Percentiles rank a stretch among this genome's conserved stretches.
Evolutionary conservation across 2,329 filamentous ascomycete species (phyloP).

Genomic region (Trichoderma sp.): DNA sequence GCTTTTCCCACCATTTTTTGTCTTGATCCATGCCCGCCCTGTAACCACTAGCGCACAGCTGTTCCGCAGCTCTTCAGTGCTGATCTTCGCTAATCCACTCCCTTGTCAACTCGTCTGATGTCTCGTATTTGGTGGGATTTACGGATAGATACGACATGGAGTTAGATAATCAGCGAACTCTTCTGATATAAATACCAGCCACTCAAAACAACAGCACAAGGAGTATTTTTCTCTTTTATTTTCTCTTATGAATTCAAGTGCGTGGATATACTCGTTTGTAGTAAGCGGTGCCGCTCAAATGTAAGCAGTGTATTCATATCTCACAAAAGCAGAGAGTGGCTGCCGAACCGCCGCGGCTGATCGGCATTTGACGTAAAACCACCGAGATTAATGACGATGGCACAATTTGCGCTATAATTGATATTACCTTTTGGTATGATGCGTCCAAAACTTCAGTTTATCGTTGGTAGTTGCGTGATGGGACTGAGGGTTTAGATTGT

Average conservation of each 20-base stretch:
- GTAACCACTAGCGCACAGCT: constrained; percentile 22
- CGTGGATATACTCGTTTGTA: neutral
- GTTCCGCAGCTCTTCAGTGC: constrained; percentile 15
- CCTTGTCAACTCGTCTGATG: neutral
- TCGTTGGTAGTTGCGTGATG: neutral
- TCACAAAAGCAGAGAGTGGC: neutral
- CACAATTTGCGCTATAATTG: neutral
- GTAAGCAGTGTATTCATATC: neutral
- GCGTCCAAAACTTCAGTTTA: neutral
- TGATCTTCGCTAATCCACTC: constrained; percentile 3
- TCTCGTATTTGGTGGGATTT: constrained; percentile 2
- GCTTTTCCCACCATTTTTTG: neutral
- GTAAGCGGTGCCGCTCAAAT: neutral
- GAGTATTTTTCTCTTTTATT: neutral
- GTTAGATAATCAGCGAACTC: neutral
- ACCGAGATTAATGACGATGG: neutral
- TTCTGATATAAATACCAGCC: neutral
- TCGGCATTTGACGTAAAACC: neutral
- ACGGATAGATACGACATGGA: neutral
- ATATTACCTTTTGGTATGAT: neutral
- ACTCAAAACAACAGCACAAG: neutral
- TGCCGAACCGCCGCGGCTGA: neutral
- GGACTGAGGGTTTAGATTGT: neutral
- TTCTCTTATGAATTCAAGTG: neutral
- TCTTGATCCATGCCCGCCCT: neutral